Evolutionary conservation across 495 filamentous ascomycete genomes (phyloP).

Genomic region (Durotheca rogersii): DNA sequence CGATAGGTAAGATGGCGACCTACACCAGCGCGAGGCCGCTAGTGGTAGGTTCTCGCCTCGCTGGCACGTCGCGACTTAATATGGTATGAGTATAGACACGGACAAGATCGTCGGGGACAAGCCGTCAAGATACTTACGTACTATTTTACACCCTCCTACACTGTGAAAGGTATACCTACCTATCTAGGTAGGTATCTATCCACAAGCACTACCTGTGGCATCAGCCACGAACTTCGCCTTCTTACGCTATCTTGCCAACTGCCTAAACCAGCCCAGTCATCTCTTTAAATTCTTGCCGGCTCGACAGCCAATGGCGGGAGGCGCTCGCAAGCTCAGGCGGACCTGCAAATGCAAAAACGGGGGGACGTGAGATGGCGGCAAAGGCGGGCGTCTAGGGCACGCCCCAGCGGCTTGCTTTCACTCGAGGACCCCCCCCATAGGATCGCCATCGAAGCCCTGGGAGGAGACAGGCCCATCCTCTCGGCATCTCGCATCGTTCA

Average conservation of each 20-base stretch:
- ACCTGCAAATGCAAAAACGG: too few relatives aligned
- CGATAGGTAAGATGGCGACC: constrained; percentile 11
- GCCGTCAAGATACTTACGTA: constrained; percentile 9
- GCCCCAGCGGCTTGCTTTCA: too few relatives aligned
- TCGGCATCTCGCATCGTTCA: too few relatives aligned
- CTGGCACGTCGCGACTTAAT: too few relatives aligned
- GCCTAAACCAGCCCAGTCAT: constrained; percentile 16
- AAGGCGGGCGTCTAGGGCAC: constrained; percentile 15
- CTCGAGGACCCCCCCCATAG: too few relatives aligned
- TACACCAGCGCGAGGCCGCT: too few relatives aligned
- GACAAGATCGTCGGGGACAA: constrained; percentile 28
- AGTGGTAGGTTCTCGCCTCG: background rate
- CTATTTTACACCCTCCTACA: constrained; percentile 17
- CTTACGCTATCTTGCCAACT: constrained; percentile 21
- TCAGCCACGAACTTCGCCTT: too few relatives aligned
- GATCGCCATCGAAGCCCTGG: too few relatives aligned
- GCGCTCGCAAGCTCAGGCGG: background rate
- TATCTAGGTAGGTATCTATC: too few relatives aligned
- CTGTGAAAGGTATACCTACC: too few relatives aligned
- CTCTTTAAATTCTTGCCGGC: constrained; percentile 4
- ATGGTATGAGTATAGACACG: constrained; percentile 2
- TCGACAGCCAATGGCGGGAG: constrained; percentile 5
- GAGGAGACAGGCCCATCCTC: too few relatives aligned
- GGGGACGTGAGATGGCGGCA: constrained; percentile 9
- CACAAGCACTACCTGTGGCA: too few relatives aligned